Evolutionary conservation across 352 stramenopile genomes (phyloP).

Genomic region (Detonula confervacea): DNA sequence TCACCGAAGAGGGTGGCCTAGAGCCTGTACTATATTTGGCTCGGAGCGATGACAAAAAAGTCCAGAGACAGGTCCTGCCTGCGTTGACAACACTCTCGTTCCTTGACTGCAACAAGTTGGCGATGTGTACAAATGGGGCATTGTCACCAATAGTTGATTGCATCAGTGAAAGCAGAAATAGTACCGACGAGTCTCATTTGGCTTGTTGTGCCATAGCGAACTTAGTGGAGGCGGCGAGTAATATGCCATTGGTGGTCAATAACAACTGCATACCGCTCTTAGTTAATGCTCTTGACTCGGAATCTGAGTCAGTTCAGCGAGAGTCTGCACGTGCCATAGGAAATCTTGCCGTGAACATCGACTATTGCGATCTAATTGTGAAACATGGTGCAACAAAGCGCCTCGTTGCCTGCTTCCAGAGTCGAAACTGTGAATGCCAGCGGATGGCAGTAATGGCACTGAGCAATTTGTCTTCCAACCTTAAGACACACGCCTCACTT

Average conservation of each 20-base stretch:
- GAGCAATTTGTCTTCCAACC: conserved; percentile 93
- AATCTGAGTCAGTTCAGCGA: conserved; percentile 86
- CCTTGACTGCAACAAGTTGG: conserved; percentile 91
- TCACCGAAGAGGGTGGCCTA: conserved; percentile 94
- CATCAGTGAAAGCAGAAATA: conserved; percentile 73
- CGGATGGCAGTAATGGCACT: conserved; percentile 95
- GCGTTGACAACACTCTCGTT: conserved; percentile 68
- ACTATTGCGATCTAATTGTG: conserved; percentile 93
- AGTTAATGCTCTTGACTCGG: conserved; percentile 85
- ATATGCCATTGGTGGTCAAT: conserved; percentile 91
- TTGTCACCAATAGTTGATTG: conserved; percentile 90
- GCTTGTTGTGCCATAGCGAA: conserved; percentile 95
- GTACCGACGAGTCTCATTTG: conserved; percentile 89
- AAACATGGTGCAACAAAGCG: conserved; percentile 87
- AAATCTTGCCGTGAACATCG: conserved; percentile 94
- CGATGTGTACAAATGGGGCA: conserved; percentile 93
- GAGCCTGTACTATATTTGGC: conserved; percentile 96
- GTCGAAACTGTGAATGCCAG: conserved; percentile 91
- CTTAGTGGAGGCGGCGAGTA: conserved; percentile 92
- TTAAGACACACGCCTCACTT: conserved; percentile 93
- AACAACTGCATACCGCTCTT: conserved; percentile 89
- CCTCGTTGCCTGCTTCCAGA: conserved; percentile 90
- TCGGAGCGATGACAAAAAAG: conserved; percentile 90
- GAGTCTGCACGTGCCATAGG: conserved; percentile 92
- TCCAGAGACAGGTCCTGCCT: conserved; percentile 85